Percentiles rank a stretch among this genome's conserved stretches.
Conservation (phyloP, 106 monocot species). For the Platanthera guangdongensis region DNA sequence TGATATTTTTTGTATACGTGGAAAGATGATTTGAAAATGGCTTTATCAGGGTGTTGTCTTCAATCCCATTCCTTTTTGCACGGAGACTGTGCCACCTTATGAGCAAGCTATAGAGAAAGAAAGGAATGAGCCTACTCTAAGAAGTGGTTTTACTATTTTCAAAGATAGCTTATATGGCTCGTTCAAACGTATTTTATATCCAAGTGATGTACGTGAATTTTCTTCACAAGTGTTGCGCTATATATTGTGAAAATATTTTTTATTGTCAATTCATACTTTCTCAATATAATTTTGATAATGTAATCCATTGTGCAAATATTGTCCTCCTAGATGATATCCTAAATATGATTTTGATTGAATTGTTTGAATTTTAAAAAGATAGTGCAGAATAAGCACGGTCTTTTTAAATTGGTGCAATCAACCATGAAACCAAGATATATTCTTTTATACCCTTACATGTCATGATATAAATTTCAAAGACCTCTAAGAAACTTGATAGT, state of each 20-base stretch:
- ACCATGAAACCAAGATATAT: too few species aligned
- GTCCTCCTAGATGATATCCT: background rate
- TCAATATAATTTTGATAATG: background rate
- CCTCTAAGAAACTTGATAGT: too few species aligned
- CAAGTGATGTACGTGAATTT: conserved; percentile 28
- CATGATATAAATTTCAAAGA: too few species aligned
- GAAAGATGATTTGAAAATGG: background rate
- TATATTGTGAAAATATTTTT: background rate
- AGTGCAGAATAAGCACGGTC: background rate
- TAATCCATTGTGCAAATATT: background rate
- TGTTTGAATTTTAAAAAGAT: background rate
- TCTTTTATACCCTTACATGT: too few species aligned
- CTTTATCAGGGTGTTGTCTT: conserved; percentile 63
- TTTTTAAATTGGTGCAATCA: background rate
- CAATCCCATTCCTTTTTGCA: conserved; percentile 58
- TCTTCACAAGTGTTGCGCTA: background rate
- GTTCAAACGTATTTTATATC: conserved; percentile 33
- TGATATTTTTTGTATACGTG: background rate
- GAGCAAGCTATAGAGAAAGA: conserved; percentile 29
- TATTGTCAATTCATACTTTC: background rate
- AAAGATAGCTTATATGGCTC: conserved; percentile 28
- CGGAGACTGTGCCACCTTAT: conserved; percentile 24
- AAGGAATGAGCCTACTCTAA: conserved; percentile 4
- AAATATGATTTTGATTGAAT: background rate
- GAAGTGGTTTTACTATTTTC: conserved; percentile 27